Conservation (phyloP, 768 basidiomycete species). For the Rhodotorula sphaerocarpa region DNA sequence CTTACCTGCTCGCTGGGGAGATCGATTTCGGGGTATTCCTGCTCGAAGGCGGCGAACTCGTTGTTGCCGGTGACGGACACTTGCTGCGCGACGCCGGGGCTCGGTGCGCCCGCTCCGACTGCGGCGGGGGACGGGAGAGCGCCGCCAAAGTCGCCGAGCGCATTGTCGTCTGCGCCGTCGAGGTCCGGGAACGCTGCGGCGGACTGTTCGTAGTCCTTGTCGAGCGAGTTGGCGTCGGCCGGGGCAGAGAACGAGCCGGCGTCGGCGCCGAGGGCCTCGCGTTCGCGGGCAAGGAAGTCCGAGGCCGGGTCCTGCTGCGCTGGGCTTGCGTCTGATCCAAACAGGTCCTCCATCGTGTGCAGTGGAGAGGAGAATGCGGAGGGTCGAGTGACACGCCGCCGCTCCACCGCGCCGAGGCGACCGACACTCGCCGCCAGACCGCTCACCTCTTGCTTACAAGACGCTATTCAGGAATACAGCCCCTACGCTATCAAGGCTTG, state of each 20-base stretch:
- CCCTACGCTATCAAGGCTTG: no score
- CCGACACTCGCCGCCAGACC: no score
- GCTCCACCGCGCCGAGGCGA: no score
- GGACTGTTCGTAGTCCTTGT: slow-evolving; percentile 74
- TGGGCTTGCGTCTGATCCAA: slow-evolving; percentile 4
- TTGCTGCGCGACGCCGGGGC: slow-evolving; percentile 40
- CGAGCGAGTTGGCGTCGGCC: slow-evolving; percentile 46
- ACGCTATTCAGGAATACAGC: no score
- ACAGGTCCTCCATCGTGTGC: slow-evolving; percentile 32
- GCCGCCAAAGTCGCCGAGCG: neutral
- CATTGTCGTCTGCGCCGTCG: slow-evolving; percentile 51
- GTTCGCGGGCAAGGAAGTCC: slow-evolving; percentile 36
- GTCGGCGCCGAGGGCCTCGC: slow-evolving; percentile 23
- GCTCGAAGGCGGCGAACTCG: slow-evolving; percentile 76
- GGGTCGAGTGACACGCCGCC: no score
- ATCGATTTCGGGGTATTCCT: slow-evolving; percentile 73
- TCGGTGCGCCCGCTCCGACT: slow-evolving; percentile 34
- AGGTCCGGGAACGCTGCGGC: slow-evolving; percentile 79
- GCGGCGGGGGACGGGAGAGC: slow-evolving; percentile 40
- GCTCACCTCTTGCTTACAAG: no score
- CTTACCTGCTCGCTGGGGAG: slow-evolving; percentile 14
- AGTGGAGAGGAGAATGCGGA: neutral
- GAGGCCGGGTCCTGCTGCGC: slow-evolving; percentile 5
- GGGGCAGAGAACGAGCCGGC: slow-evolving; percentile 4
- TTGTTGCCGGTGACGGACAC: slow-evolving; percentile 72